These are phyloP conservation scores for Onygenales sp. DNA, from an alignment of 2,329 filamentous ascomycete species.

Conservation along the genomic window DNA sequence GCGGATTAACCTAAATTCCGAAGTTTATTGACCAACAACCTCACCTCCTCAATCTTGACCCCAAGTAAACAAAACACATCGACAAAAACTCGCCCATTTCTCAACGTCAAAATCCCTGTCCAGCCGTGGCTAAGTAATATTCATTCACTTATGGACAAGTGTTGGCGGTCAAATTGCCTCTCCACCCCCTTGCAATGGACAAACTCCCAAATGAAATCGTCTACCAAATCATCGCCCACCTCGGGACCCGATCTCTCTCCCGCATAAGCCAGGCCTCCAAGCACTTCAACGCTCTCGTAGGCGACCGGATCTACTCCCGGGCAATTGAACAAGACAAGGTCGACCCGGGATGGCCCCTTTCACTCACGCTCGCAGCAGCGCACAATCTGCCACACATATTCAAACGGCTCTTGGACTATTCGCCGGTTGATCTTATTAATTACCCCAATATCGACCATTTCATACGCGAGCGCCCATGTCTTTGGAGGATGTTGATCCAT, in stretches of 20 bases:
- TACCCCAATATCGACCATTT: background rate
- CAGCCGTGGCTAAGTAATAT: too few relatives aligned
- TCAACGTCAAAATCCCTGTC: too few relatives aligned
- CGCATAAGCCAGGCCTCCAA: background rate
- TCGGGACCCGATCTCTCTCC: background rate
- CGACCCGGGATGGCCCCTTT: background rate
- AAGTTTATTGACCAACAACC: too few relatives aligned
- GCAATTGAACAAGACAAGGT: background rate
- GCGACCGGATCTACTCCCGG: background rate
- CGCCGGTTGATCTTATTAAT: background rate
- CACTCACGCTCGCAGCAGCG: background rate
- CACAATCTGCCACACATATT: background rate
- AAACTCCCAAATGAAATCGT: background rate
- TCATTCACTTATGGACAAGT: too few relatives aligned
- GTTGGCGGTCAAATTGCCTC: too few relatives aligned
- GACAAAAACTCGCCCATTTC: too few relatives aligned
- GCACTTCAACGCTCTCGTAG: background rate
- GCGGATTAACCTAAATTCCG: too few relatives aligned
- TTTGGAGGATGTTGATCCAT: too few relatives aligned
- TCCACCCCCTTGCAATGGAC: too few relatives aligned
- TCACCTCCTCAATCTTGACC: too few relatives aligned
- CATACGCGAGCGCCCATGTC: too few relatives aligned
- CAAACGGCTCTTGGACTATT: background rate
- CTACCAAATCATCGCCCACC: background rate
- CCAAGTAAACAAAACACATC: too few relatives aligned